Percentiles rank a stretch among this genome's conserved stretches.
Evolutionary conservation across 345 rosid genomes (phyloP).

Genomic region (Arabidopsis suecica): DNA sequence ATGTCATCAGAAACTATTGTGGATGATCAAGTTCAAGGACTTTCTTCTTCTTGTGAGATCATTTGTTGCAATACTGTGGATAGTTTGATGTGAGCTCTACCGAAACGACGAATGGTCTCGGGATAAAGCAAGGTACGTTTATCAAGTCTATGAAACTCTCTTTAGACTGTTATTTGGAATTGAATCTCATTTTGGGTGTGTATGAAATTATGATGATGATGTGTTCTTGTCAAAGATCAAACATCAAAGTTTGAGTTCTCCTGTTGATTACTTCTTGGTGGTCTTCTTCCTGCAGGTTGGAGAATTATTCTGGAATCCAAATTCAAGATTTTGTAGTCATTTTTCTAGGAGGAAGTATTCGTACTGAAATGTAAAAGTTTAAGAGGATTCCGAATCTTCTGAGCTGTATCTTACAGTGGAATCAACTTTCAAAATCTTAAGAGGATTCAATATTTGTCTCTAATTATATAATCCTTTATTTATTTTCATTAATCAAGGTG

Average conservation of each 20-base stretch:
- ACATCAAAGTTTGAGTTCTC: slow-evolving; percentile 4
- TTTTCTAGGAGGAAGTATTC: not conserved
- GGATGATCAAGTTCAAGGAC: slow-evolving; percentile 5
- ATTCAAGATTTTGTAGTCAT: not conserved
- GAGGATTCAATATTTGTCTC: not conserved
- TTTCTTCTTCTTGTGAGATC: slow-evolving; percentile 20
- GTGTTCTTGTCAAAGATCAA: not conserved
- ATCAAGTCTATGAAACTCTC: slow-evolving; percentile 23
- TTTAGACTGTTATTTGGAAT: not conserved
- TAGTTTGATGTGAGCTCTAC: not conserved
- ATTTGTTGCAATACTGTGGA: slow-evolving; percentile 6
- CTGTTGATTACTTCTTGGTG: slow-evolving; percentile 14
- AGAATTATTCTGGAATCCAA: not conserved
- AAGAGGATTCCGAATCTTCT: not conserved
- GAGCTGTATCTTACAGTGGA: not conserved
- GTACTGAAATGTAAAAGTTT: not conserved
- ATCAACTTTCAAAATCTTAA: not conserved
- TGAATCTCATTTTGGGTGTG: not conserved
- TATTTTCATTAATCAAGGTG: not conserved
- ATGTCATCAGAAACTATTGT: not conserved
- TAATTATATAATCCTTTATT: not conserved
- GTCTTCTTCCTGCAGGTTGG: slow-evolving; percentile 9
- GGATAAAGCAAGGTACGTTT: slow-evolving; percentile 11
- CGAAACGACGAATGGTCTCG: not conserved
- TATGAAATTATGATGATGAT: not conserved